A percentile compares a stretch with the other conserved stretches of the same genome.
Evolutionary conservation across 805 yeast genomes (phyloP).

Genomic region (Zygosaccharomyces bisporus): DNA sequence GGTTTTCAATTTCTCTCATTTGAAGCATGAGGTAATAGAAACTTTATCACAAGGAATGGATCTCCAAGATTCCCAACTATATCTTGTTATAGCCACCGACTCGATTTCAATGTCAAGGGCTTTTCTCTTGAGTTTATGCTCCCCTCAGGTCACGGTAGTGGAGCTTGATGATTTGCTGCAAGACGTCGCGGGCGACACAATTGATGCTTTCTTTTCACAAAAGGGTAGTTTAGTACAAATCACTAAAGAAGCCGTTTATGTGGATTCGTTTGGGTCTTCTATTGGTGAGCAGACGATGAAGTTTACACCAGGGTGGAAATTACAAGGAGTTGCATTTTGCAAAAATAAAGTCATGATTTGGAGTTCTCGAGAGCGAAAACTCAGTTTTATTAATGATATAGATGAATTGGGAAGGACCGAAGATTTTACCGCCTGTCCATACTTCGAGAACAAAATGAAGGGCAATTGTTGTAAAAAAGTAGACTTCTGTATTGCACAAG

Average conservation of each 20-base stretch:
- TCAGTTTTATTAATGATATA: conserved; percentile 14
- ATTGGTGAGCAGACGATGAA: background rate
- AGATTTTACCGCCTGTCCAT: background rate
- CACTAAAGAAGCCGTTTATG: conserved; percentile 10
- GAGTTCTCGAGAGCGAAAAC: conserved; percentile 12
- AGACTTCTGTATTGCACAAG: conserved; percentile 3
- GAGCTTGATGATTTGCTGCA: conserved; percentile 23
- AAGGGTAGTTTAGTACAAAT: conserved; percentile 19
- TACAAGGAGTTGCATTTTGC: conserved; percentile 14
- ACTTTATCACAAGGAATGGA: conserved; percentile 3
- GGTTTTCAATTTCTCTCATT: conserved; percentile 2
- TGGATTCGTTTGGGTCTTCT: conserved; percentile 10
- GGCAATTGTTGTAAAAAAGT: background rate
- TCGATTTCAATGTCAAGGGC: conserved; percentile 8
- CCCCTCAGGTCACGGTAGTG: conserved; percentile 8
- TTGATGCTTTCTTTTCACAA: conserved; percentile 12
- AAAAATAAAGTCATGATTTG: conserved; percentile 17
- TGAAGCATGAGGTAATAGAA: conserved; percentile 2
- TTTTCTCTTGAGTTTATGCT: conserved; percentile 10
- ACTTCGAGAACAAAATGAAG: conserved; percentile 8
- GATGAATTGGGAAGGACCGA: background rate
- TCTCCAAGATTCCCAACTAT: conserved; percentile 1
- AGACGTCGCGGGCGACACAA: conserved; percentile 9
- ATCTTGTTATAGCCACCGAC: conserved; percentile 17
- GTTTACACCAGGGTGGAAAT: conserved; percentile 12